Percentiles rank a stretch among this genome's conserved stretches.
Evolutionary conservation across 2,329 filamentous ascomycete species (phyloP).

Genomic region (Tolypocladium guangdongense): DNA sequence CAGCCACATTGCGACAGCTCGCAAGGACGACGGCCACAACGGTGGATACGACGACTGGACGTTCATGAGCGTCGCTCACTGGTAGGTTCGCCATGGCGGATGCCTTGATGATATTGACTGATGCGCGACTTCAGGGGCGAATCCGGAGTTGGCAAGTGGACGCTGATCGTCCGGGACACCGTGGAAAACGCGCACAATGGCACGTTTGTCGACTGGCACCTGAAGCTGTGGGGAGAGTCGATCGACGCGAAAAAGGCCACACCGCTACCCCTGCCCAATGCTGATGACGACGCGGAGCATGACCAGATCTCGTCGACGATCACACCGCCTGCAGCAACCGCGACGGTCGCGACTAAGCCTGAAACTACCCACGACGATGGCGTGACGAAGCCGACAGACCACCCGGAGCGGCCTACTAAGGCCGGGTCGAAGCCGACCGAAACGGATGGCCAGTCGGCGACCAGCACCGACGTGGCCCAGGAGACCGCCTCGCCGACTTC

Average conservation of each 20-base stretch:
- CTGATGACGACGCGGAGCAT: slow-evolving; percentile 75
- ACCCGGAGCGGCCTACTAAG: slow-evolving; percentile 53
- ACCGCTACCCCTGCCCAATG: slow-evolving; percentile 70
- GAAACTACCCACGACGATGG: slow-evolving; percentile 31
- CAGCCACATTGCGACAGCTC: slow-evolving; percentile 71
- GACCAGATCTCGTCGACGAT: slow-evolving; percentile 51
- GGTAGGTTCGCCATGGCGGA: slow-evolving; percentile 41
- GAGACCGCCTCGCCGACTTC: slow-evolving; percentile 48
- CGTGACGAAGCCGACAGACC: slow-evolving; percentile 44
- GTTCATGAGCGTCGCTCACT: slow-evolving; percentile 97
- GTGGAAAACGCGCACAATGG: slow-evolving; percentile 66
- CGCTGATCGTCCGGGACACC: slow-evolving; percentile 78
- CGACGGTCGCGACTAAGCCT: slow-evolving; percentile 37
- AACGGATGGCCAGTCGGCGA: slow-evolving; percentile 12
- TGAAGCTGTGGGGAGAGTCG: slow-evolving; percentile 88
- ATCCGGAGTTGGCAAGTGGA: slow-evolving; percentile 79
- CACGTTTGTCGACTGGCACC: slow-evolving; percentile 78
- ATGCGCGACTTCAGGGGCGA: slow-evolving; percentile 59
- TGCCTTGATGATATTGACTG: neutral
- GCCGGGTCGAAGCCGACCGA: slow-evolving; percentile 21
- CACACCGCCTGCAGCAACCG: slow-evolving; percentile 12
- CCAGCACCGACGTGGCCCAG: slow-evolving; percentile 17
- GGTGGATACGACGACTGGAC: slow-evolving; percentile 89
- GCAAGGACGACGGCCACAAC: slow-evolving; percentile 54
- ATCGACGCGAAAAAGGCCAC: slow-evolving; percentile 65